Percentiles rank a stretch among this genome's conserved stretches.
Evolutionary conservation across 164 flowering plant species (phyloP).

Genomic region (Amborella trichopoda): DNA sequence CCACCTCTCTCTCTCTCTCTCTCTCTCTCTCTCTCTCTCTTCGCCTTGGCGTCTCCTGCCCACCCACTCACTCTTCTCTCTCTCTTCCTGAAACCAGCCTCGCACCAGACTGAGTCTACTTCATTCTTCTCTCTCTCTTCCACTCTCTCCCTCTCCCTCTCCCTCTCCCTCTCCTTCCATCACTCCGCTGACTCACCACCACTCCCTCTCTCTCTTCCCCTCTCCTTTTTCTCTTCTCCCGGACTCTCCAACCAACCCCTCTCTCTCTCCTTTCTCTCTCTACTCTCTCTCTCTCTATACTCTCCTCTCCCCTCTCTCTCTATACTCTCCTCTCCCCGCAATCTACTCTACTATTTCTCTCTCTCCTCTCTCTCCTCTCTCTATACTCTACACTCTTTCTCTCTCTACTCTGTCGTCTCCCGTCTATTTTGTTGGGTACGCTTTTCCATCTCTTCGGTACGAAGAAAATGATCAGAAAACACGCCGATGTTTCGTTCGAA

Average conservation of each 20-base stretch:
- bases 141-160: background rate
- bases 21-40: background rate
- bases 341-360: background rate
- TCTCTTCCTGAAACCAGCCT: background rate
- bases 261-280: too few relatives aligned
- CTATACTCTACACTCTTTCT: background rate
- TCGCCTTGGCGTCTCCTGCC: background rate
- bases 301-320: too few relatives aligned
- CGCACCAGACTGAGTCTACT: background rate
- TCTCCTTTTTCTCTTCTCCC: too few relatives aligned
- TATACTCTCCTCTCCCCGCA: background rate
- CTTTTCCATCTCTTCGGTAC: too few relatives aligned
- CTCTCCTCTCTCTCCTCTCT: conserved; percentile 1
- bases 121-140: background rate
- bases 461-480: too few relatives aligned
- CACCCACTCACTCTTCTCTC: background rate
- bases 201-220: too few relatives aligned
- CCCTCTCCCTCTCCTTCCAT: background rate
- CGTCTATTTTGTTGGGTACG: too few relatives aligned
- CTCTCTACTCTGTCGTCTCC: too few relatives aligned
- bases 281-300: too few relatives aligned
- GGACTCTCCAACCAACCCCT: too few relatives aligned
- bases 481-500: too few relatives aligned
- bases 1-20: background rate
- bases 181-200: background rate